These are phyloP conservation scores for Emmonsia crescens DNA, from an alignment of 2,329 filamentous ascomycete species.

Conservation along the genomic window DNA sequence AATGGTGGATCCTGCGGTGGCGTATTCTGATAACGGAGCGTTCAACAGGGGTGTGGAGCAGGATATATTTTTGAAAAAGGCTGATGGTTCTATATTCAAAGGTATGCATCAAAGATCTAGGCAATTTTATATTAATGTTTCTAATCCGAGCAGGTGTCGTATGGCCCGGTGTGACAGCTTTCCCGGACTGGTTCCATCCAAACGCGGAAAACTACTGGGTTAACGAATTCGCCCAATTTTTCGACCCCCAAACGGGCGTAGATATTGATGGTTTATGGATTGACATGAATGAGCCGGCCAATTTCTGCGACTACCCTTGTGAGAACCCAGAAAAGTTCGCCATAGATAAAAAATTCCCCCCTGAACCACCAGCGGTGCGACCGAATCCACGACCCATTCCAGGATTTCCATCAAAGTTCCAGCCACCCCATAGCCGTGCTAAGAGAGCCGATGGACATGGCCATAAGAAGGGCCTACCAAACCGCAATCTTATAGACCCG, in stretches of 20 bases:
- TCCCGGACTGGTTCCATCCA: slow-evolving; percentile 60
- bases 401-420: slow-evolving; percentile 53
- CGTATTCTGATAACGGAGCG: slow-evolving; percentile 35
- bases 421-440: slow-evolving; percentile 34
- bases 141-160: slow-evolving; percentile 44
- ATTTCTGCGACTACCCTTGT: slow-evolving; percentile 41
- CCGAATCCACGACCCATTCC: slow-evolving; percentile 50
- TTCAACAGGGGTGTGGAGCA: slow-evolving; percentile 50
- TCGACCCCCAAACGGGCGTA: slow-evolving; percentile 49
- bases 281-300: slow-evolving; percentile 47
- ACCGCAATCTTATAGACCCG: slow-evolving; percentile 49
- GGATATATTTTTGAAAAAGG: slow-evolving; percentile 38
- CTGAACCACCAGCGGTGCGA: slow-evolving; percentile 48
- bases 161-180: slow-evolving; percentile 59
- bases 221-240: slow-evolving; percentile 51
- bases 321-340: slow-evolving; percentile 41
- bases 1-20: slow-evolving; percentile 53
- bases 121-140: neutral
- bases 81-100: slow-evolving; percentile 43
- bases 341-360: slow-evolving; percentile 33
- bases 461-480: slow-evolving; percentile 45
- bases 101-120: slow-evolving; percentile 15
- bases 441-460: neutral
- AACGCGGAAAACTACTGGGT: slow-evolving; percentile 55
- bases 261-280: slow-evolving; percentile 64